These are phyloP conservation scores for Annulohypoxylon maeteangense DNA, from an alignment of 495 filamentous ascomycete species.

Conservation along the genomic window DNA sequence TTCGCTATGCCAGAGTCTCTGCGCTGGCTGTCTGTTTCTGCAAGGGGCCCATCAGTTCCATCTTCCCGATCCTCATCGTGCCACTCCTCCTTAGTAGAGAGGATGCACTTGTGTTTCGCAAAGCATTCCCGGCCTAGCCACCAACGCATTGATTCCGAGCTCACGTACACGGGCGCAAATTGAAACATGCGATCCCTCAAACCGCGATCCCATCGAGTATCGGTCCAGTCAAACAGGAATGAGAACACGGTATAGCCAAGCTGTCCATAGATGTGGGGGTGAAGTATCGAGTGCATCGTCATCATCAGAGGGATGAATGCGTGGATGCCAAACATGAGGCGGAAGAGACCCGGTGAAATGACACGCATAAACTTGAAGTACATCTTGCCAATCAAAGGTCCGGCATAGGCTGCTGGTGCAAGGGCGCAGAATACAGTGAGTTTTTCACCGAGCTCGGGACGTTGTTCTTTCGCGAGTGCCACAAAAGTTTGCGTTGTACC, in stretches of 20 bases:
- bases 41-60: conserved; percentile 46
- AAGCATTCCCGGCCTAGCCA: conserved; percentile 95
- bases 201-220: conserved; percentile 84
- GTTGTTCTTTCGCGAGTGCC: conserved; percentile 89
- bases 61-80: conserved; percentile 72
- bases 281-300: conserved; percentile 75
- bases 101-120: conserved; percentile 89
- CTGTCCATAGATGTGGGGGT: conserved; percentile 77
- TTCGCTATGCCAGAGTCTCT: background rate
- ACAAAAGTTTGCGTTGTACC: conserved; percentile 92
- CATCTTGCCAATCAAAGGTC: conserved; percentile 83
- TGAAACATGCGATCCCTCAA: conserved; percentile 87
- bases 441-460: conserved; percentile 84
- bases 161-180: conserved; percentile 91
- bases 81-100: conserved; percentile 77
- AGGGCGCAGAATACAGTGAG: conserved; percentile 94
- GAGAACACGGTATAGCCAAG: conserved; percentile 91
- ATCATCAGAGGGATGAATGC: conserved; percentile 97
- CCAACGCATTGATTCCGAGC: conserved; percentile 92
- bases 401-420: conserved; percentile 91
- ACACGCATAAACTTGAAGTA: conserved; percentile 94
- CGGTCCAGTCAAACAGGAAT: conserved; percentile 91
- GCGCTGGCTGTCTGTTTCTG: conserved; percentile 27
- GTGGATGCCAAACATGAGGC: conserved; percentile 89
- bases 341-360: conserved; percentile 79